Percentiles rank a stretch among this genome's conserved stretches.
Evolutionary conservation across 163 green algal genomes (phyloP).

Genomic region (Chlorella variabilis): DNA sequence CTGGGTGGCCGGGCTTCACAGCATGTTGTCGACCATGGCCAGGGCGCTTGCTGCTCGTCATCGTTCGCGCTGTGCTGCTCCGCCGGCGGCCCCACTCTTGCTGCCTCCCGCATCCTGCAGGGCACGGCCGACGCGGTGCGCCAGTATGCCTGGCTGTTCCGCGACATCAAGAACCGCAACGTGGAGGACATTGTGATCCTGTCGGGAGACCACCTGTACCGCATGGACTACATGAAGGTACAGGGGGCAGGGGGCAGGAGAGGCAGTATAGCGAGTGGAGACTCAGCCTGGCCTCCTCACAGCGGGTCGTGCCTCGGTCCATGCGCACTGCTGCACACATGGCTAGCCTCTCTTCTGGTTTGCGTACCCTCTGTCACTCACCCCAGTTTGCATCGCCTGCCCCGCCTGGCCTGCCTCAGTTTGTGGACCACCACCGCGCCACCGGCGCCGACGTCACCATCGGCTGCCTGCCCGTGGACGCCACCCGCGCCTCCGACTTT

Average conservation of each 20-base stretch:
- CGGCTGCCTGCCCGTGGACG: slow-evolving; percentile 90
- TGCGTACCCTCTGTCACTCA: too few relatives aligned
- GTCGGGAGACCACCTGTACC: slow-evolving; percentile 93
- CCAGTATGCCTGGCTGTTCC: slow-evolving; percentile 98
- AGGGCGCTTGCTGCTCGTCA: too few relatives aligned
- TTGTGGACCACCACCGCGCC: slow-evolving; percentile 91
- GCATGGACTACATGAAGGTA: slow-evolving; percentile 97
- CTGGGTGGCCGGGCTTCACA: too few relatives aligned
- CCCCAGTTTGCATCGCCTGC: too few relatives aligned
- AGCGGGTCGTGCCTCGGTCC: too few relatives aligned
- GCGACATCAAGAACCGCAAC: slow-evolving; percentile 95
- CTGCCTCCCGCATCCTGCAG: slow-evolving; percentile 54
- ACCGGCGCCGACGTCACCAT: slow-evolving; percentile 96
- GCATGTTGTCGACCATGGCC: too few relatives aligned
- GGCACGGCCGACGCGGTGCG: slow-evolving; percentile 97
- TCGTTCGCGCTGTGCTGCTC: background rate
- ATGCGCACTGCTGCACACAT: background rate
- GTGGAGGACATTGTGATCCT: slow-evolving; percentile 97
- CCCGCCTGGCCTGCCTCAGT: too few relatives aligned
- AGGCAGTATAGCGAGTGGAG: too few relatives aligned
- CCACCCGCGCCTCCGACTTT: slow-evolving; percentile 93
- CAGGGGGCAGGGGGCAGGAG: too few relatives aligned
- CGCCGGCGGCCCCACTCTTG: background rate
- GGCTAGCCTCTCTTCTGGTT: too few relatives aligned
- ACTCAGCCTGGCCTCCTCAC: too few relatives aligned